Base-by-base conservation (phyloP, 352 stramenopile genomes). In the Phytophthora nicotianae region DNA sequence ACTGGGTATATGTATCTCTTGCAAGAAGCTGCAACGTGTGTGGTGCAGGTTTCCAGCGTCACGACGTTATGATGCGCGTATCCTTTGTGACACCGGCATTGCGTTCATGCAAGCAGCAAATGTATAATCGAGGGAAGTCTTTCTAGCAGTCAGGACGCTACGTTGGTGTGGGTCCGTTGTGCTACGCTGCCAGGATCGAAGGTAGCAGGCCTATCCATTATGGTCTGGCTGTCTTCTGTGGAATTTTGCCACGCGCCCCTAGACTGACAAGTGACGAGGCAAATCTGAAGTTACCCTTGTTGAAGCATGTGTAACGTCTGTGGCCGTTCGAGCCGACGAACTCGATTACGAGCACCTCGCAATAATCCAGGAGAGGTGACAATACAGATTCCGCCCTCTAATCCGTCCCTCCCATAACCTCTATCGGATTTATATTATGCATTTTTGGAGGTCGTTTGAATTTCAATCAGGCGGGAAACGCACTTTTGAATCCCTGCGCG, bases 181-280 rank as follows among this genome's bases (percentile, higher is more conserved):
- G 60, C 45, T 52, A 63, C 52, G 60, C n/a, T 68, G 52, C 19
- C 38, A 38, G 13, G 24, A 10, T 26, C 23, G 7, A 42, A 42
- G n/a, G 48, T 52, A 33, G 40, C 53, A 47, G 27, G 60, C 37
- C 60, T 68, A 58, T 68, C 60, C 60, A 68, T 58, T 24, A 11
- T 16, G 14, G 24, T 37, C 50, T 68, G 47, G 46, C 56, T 56
- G 42, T 53, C 50, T 67, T 60, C 20, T 53, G 23, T 24, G 20
- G 37, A 58, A 38, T 27, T 58, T 52, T 26, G 57, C 60, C 60
- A 68, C 49, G 60, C 54, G 45, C 35, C 60, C 7, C 20, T 21
- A 13, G 21, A 43, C 16, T 24, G 10, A 37, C 38, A 47, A 53
- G 46, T 51, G 45, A 58, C 52, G 40, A 63, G 45, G 23, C 53